Evolutionary conservation across 2,329 filamentous ascomycete genomes (phyloP), one percentile per base, ranked within the genome.

Genomic region (Xylaria arbuscula): DNA sequence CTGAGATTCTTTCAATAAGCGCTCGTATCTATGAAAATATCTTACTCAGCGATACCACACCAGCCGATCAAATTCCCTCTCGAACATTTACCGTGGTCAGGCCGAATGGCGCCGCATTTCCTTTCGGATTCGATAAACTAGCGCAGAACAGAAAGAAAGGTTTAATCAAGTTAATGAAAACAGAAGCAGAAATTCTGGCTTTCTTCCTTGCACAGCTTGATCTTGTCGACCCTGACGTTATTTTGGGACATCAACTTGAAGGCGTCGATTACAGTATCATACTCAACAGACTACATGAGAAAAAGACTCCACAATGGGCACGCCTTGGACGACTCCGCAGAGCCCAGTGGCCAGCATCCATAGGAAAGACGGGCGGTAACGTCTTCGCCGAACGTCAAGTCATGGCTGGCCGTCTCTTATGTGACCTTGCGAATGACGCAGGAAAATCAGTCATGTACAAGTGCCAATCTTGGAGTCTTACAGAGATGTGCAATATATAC

Each of bases 371-470:
- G 55, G 93, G 93, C 34, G 93, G 93, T 38, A 96, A 92, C 76
- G 96, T 98, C 78, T 98, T 98, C 78, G 92, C 93, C 1, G 96
- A 99, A 80, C 90, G 95, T 67, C 93, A 97, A 77, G 81, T 99
- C 65, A 91, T 97, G 72, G 89, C 94, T 70, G 96, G 96, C 48
- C 91, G 96, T 74, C 84, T 99, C 68, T 87, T 98, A 65, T 98
- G 96, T 79, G 96, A 99, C 82, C 85, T 98, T 68, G 94, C 92
- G 66, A 99, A 99, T 78, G 96, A 99, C 74, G 93, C 97, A 77
- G 96, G 96, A 80, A 98, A 98, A 84, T 98, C 95, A 11, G 88
- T 94, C 72, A 98, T 98, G 95, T 90, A 88, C 75, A 97, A 97
- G 82, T 99, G 96, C 80, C 95, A 98, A 80, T 97, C 94, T 2